A percentile compares a stretch with the other conserved stretches of the same genome.
phyloP scores from a whole-genome alignment of 345 rosid species.

The Moricandia arvensis region DNA sequence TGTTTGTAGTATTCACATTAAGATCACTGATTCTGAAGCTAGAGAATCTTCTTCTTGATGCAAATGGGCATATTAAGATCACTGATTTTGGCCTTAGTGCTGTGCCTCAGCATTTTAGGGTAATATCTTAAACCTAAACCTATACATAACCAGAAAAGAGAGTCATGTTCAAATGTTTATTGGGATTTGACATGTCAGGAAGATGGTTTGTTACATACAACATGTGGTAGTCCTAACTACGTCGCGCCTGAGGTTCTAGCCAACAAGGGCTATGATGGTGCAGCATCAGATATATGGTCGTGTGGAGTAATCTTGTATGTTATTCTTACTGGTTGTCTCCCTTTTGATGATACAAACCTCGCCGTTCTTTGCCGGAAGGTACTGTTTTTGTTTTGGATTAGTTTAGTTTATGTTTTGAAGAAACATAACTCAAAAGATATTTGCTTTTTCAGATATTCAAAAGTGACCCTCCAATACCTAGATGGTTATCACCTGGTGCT shows the following conservation, averaged over 20 bases:
- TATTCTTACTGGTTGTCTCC: slow-evolving; percentile 78
- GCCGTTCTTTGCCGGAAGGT: slow-evolving; percentile 88
- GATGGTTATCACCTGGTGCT: slow-evolving; percentile 75
- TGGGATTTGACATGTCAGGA: slow-evolving; percentile 40
- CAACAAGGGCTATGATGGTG: slow-evolving; percentile 84
- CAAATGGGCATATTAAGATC: slow-evolving; percentile 76
- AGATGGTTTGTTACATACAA: slow-evolving; percentile 84
- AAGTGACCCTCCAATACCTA: slow-evolving; percentile 80
- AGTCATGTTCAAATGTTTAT: too few species aligned
- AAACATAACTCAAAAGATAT: slow-evolving; percentile 4
- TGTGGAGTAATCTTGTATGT: slow-evolving; percentile 90
- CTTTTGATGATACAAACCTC: slow-evolving; percentile 87
- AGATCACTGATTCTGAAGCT: slow-evolving; percentile 41
- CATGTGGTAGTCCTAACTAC: slow-evolving; percentile 94
- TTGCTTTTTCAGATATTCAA: slow-evolving; percentile 58
- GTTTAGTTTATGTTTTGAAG: slow-evolving; percentile 6
- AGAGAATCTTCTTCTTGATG: slow-evolving; percentile 82
- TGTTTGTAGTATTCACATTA: neutral
- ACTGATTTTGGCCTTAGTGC: slow-evolving; percentile 97
- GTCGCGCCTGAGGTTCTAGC: slow-evolving; percentile 89
- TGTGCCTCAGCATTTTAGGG: slow-evolving; percentile 79
- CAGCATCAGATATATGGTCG: slow-evolving; percentile 88
- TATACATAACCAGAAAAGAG: slow-evolving; percentile 31
- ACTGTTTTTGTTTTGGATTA: neutral
- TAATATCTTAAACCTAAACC: slow-evolving; percentile 22